phyloP scores from a whole-genome alignment of 352 stramenopile genomes.

The Thalassiosira hispida region DNA sequence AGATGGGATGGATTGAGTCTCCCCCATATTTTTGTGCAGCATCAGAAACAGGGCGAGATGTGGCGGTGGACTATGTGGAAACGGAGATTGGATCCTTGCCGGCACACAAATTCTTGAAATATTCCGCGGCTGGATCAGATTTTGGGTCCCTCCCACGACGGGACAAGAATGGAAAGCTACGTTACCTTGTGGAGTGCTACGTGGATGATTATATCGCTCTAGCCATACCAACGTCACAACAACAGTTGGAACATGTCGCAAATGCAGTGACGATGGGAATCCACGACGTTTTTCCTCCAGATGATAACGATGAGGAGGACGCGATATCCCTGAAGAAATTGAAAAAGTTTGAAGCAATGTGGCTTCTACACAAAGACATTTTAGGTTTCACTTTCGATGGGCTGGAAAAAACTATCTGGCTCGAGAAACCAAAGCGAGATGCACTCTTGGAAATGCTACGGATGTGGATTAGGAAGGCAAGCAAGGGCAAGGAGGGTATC shows the following conservation, averaged over 20 bases:
- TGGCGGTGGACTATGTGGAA: conserved; percentile 20
- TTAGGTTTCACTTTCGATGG: conserved; percentile 21
- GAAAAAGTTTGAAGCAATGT: conserved; percentile 1
- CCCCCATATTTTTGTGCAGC: conserved; percentile 38
- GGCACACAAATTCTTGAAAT: conserved; percentile 26
- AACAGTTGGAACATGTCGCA: conserved; percentile 21
- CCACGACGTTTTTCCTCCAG: conserved; percentile 19
- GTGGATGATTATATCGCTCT: conserved; percentile 45
- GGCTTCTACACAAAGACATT: background rate
- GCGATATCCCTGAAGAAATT: conserved; percentile 12
- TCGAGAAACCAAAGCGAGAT: background rate
- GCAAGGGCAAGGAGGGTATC: background rate
- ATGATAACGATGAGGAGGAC: conserved; percentile 2
- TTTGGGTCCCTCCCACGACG: background rate
- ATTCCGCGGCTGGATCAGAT: background rate
- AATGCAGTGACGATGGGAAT: conserved; percentile 27
- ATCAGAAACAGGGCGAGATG: conserved; percentile 38
- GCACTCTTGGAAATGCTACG: background rate
- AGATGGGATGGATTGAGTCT: conserved; percentile 51
- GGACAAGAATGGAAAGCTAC: background rate
- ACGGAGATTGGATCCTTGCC: conserved; percentile 9
- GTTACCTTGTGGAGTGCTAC: conserved; percentile 20
- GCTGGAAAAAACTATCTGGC: conserved; percentile 6
- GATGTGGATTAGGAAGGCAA: conserved; percentile 9
- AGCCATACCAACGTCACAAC: background rate